Percentiles rank a stretch among this genome's conserved stretches.
Evolutionary conservation across 225 moss, liverwort and hornwort species (phyloP).

Genomic region (Pseudoscleropodium purum): DNA sequence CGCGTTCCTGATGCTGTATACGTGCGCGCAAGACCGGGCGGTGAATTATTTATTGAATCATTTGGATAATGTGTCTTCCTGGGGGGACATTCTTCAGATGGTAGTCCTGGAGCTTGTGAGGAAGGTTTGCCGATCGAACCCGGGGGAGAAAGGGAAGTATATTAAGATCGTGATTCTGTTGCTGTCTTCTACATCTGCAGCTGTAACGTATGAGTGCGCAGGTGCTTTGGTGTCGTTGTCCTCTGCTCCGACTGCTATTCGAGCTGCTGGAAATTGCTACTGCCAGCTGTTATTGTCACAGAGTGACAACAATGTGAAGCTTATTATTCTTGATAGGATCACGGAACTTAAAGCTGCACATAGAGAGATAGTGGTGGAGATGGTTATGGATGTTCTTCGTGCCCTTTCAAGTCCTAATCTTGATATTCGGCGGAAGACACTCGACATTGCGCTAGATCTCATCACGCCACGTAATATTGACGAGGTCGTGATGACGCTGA

Average conservation of each 20-base stretch:
- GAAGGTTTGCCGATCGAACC: conserved; percentile 84
- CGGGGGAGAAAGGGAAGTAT: conserved; percentile 80
- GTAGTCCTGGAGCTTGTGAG: conserved; percentile 78
- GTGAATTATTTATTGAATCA: conserved; percentile 69
- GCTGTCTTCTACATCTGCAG: conserved; percentile 74
- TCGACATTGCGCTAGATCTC: conserved; percentile 90
- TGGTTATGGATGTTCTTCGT: conserved; percentile 94
- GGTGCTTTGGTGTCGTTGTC: conserved; percentile 82
- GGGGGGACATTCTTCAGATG: conserved; percentile 96
- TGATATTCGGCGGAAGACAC: conserved; percentile 82
- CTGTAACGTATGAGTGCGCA: conserved; percentile 87
- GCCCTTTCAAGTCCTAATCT: conserved; percentile 91
- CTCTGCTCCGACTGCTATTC: conserved; percentile 82
- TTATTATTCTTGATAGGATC: conserved; percentile 86
- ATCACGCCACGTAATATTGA: conserved; percentile 89
- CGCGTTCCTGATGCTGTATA: conserved; percentile 89
- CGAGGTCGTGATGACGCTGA: conserved; percentile 64
- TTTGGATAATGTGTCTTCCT: conserved; percentile 72
- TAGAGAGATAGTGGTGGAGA: conserved; percentile 84
- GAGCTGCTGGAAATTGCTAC: conserved; percentile 83
- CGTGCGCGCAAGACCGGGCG: conserved; percentile 79
- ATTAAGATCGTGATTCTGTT: conserved; percentile 91
- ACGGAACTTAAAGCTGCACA: conserved; percentile 76
- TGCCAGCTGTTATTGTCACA: conserved; percentile 87
- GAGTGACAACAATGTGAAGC: conserved; percentile 95